Conservation (phyloP, 208 protist genomes). For the Acanthamoeba quina region DNA sequence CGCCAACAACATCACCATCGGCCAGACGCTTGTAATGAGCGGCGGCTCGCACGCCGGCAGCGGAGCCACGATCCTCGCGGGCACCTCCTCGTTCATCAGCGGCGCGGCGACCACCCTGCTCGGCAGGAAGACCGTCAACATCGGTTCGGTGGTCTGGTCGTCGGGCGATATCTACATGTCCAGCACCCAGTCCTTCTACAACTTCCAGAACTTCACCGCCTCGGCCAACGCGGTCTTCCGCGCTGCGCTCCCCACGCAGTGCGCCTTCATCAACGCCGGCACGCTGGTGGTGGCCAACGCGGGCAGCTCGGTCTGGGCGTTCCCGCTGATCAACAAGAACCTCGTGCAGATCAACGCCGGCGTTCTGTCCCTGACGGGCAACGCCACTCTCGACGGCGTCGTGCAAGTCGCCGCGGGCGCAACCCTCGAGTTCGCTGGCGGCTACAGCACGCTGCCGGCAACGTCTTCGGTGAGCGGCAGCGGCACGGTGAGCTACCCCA, state of each 20-base stretch:
- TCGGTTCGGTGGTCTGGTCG: not conserved
- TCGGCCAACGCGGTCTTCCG: not conserved
- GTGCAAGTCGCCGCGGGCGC: not conserved
- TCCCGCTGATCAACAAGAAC: conserved; percentile 49
- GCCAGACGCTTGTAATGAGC: not conserved
- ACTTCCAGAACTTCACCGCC: conserved; percentile 52
- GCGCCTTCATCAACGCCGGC: conserved; percentile 56
- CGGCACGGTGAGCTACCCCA: conserved; percentile 42
- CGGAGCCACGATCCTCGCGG: conserved; percentile 48
- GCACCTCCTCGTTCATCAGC: not conserved
- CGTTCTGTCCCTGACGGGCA: not conserved
- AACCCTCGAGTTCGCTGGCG: conserved; percentile 18
- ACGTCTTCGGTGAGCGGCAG: conserved; percentile 1
- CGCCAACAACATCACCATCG: conserved; percentile 55
- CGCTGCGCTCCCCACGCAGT: not conserved
- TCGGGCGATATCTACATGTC: not conserved
- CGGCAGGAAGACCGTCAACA: conserved; percentile 53
- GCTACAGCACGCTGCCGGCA: conserved; percentile 23
- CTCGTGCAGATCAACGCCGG: not conserved
- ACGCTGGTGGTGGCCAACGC: conserved; percentile 17
- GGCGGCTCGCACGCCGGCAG: conserved; percentile 54
- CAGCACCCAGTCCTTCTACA: conserved; percentile 60
- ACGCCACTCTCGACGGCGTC: conserved; percentile 11
- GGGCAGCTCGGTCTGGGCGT: not conserved
- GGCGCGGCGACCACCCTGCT: not conserved